These are phyloP conservation scores for Pedinophyceae sp. DNA, from an alignment of 139 green algal genomes.

Conservation along the genomic window DNA sequence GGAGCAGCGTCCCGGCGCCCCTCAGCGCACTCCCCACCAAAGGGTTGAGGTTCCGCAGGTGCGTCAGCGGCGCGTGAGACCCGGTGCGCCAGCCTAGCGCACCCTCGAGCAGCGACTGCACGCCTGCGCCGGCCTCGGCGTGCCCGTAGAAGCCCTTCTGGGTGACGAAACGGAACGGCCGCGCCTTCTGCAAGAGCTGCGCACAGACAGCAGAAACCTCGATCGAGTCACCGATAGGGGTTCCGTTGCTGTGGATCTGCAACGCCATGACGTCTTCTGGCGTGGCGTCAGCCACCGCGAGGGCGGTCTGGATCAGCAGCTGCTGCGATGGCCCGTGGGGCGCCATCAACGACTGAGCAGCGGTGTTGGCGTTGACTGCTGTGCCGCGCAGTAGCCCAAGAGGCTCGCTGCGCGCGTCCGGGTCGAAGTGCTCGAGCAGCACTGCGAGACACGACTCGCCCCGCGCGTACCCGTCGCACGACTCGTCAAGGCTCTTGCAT, in stretches of 20 bases:
- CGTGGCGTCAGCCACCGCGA: constrained; percentile 9
- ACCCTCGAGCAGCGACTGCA: neutral
- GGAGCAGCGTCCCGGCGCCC: constrained; percentile 11
- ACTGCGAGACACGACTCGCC: constrained; percentile 35
- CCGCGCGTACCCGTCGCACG: constrained; percentile 62
- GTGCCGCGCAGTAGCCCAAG: too few relatives aligned
- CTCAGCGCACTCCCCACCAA: constrained; percentile 18
- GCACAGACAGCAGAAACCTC: constrained; percentile 6
- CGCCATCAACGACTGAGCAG: constrained; percentile 63
- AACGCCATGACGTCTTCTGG: neutral
- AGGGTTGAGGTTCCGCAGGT: constrained; percentile 5
- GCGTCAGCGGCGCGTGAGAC: constrained; percentile 29
- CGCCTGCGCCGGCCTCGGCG: neutral
- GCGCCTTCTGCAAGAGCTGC: too few relatives aligned
- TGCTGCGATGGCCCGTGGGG: constrained; percentile 76
- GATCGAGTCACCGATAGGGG: constrained; percentile 39
- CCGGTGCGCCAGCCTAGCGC: constrained; percentile 25
- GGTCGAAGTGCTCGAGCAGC: neutral
- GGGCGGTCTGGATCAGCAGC: constrained; percentile 38
- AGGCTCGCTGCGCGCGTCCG: neutral
- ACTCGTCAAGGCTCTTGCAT: constrained; percentile 48
- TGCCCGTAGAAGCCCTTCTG: neutral
- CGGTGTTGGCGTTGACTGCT: constrained; percentile 49
- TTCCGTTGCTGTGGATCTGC: constrained; percentile 14
- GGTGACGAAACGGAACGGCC: too few relatives aligned